These are phyloP conservation scores for Xylaria intraflava DNA, from an alignment of 495 filamentous ascomycete genomes.

Conservation along the genomic window DNA sequence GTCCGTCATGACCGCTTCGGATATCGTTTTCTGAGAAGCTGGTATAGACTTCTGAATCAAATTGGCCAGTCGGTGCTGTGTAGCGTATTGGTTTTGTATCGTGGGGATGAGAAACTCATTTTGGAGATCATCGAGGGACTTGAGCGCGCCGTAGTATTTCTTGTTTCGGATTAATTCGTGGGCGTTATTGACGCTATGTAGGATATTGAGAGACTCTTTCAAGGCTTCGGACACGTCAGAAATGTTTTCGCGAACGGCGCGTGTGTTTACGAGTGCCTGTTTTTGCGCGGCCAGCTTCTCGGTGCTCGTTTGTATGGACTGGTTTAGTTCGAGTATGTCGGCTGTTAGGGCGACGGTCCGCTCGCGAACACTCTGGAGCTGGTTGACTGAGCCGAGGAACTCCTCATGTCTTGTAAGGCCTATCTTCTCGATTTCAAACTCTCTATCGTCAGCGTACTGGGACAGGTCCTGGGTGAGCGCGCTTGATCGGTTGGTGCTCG, in stretches of 20 bases:
- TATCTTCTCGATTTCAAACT: constrained; percentile 87
- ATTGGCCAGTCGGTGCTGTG: constrained; percentile 90
- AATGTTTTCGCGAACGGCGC: constrained; percentile 90
- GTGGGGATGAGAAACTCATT: constrained; percentile 75
- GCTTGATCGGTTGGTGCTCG: constrained; percentile 62
- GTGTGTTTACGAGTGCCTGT: constrained; percentile 82
- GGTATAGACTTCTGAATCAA: constrained; percentile 94
- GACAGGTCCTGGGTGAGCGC: constrained; percentile 71
- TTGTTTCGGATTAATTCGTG: constrained; percentile 85
- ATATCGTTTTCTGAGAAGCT: constrained; percentile 84
- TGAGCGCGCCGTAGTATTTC: constrained; percentile 90
- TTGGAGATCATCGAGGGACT: constrained; percentile 90
- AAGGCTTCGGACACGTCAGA: constrained; percentile 86
- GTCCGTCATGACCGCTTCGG: constrained; percentile 94
- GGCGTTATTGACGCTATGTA: constrained; percentile 89
- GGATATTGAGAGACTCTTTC: constrained; percentile 82
- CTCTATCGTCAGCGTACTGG: constrained; percentile 76
- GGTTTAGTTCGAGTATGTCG: constrained; percentile 88
- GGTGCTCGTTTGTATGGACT: constrained; percentile 91
- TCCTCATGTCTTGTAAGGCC: constrained; percentile 95
- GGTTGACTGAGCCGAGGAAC: constrained; percentile 87
- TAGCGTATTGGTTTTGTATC: constrained; percentile 67
- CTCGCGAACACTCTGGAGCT: constrained; percentile 82
- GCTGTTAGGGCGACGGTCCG: constrained; percentile 79
- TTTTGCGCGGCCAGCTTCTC: constrained; percentile 94